Evolutionary conservation across 208 protist genomes (phyloP).

Genomic region (Acanthamoeba healyi): DNA sequence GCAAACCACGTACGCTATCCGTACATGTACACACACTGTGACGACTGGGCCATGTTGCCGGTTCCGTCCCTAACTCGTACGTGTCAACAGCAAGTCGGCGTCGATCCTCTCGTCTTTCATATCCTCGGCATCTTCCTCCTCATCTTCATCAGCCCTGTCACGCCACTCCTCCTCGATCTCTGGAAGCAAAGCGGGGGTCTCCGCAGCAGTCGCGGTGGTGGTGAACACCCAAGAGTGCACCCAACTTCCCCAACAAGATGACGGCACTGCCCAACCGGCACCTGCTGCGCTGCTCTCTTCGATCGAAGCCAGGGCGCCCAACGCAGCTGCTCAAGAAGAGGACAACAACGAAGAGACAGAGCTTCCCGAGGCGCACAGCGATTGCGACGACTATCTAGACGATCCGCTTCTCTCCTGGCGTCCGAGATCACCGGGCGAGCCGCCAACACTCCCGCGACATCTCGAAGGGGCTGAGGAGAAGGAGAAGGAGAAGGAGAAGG

Average conservation of each 20-base stretch:
- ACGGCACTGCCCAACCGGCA: background rate
- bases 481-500: background rate
- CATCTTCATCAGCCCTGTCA: background rate
- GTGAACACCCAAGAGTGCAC: background rate
- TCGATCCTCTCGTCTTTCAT: constrained; percentile 17
- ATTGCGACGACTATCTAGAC: background rate
- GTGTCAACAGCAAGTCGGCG: constrained; percentile 38
- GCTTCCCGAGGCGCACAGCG: background rate
- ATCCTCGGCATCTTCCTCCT: background rate
- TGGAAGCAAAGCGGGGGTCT: background rate
- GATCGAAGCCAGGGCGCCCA: background rate
- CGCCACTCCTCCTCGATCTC: background rate
- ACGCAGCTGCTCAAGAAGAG: background rate
- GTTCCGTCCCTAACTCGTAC: no score
- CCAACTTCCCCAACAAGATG: background rate
- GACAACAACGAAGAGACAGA: background rate
- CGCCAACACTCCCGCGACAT: no score
- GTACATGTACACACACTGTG: no score
- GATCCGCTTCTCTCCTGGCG: constrained; percentile 26
- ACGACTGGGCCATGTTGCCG: no score
- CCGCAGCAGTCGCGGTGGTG: background rate
- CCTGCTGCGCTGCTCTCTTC: background rate
- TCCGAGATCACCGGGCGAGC: no score
- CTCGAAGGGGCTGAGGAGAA: background rate
- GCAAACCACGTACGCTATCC: background rate